Conservation (phyloP, 345 rosid genomes). For the Microthlaspi erraticum region DNA sequence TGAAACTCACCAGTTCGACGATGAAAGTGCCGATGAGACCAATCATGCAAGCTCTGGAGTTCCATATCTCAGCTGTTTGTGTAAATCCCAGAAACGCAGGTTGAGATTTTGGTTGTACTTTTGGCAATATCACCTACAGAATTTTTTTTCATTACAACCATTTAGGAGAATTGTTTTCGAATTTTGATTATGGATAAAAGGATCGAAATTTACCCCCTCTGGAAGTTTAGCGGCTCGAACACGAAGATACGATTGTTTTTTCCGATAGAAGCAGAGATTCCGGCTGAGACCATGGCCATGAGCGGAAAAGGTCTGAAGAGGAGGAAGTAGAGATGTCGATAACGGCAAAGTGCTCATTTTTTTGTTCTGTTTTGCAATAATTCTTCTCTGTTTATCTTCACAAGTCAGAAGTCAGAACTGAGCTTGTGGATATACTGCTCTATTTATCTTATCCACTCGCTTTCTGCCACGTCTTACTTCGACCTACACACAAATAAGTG, state of each 20-base stretch:
- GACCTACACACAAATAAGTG: no score
- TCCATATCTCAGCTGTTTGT: constrained; percentile 83
- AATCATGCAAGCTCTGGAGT: constrained; percentile 95
- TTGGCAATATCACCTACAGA: constrained; percentile 68
- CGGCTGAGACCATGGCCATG: neutral
- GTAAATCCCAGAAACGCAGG: constrained; percentile 84
- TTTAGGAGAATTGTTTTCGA: no score
- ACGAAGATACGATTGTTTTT: constrained; percentile 29
- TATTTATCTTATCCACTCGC: neutral
- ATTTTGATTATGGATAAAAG: neutral
- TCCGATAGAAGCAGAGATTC: constrained; percentile 12
- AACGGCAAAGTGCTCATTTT: constrained; percentile 25
- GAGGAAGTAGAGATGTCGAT: constrained; percentile 20
- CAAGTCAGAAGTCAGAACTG: neutral
- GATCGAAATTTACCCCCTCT: constrained; percentile 53
- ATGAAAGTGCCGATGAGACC: constrained; percentile 78
- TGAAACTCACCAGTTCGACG: constrained; percentile 64
- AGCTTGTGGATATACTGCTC: neutral
- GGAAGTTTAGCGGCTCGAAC: constrained; percentile 73
- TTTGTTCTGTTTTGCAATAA: neutral
- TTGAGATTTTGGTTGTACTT: constrained; percentile 72
- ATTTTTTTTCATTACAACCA: neutral
- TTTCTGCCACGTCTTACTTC: neutral
- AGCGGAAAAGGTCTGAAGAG: constrained; percentile 11
- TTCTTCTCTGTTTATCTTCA: neutral